Conservation (phyloP, 805 yeast genomes). For the Spathaspora sp. region DNA sequence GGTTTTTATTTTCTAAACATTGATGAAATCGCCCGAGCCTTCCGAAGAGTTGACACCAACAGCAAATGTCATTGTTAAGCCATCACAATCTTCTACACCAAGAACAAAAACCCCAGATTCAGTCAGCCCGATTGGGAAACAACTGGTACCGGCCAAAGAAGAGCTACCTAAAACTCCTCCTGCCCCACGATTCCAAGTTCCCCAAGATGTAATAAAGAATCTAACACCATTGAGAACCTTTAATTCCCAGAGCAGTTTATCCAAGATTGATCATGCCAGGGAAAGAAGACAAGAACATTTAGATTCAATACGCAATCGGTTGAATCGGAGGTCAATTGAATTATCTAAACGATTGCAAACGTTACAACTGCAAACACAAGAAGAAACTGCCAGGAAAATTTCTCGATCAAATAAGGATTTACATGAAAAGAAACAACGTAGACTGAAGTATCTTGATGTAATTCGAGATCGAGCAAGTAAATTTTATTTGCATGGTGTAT, state of each 20-base stretch:
- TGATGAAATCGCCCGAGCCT: not conserved
- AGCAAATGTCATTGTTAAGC: not conserved
- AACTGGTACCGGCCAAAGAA: not conserved
- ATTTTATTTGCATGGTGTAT: not conserved
- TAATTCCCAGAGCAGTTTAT: not conserved
- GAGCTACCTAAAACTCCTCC: not conserved
- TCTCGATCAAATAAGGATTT: not conserved
- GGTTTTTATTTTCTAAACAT: no score
- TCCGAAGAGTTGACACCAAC: not conserved
- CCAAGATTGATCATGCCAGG: not conserved
- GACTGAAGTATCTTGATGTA: constrained; percentile 5
- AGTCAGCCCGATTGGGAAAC: not conserved
- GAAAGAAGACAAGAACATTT: constrained; percentile 2
- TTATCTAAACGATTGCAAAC: not conserved
- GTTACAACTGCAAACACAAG: constrained; percentile 1
- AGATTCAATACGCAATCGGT: not conserved
- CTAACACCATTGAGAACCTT: constrained; percentile 3
- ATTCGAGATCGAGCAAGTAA: constrained; percentile 3
- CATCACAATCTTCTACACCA: not conserved
- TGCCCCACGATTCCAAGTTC: constrained; percentile 2
- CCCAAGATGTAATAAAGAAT: constrained; percentile 4
- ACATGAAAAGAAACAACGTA: constrained; percentile 3
- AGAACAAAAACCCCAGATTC: not conserved
- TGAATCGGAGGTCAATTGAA: not conserved
- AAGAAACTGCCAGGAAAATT: not conserved